Evolutionary conservation across 345 rosid genomes (phyloP), one percentile per base, ranked within the genome.

Genomic region (Raphanus raphanistrum): DNA sequence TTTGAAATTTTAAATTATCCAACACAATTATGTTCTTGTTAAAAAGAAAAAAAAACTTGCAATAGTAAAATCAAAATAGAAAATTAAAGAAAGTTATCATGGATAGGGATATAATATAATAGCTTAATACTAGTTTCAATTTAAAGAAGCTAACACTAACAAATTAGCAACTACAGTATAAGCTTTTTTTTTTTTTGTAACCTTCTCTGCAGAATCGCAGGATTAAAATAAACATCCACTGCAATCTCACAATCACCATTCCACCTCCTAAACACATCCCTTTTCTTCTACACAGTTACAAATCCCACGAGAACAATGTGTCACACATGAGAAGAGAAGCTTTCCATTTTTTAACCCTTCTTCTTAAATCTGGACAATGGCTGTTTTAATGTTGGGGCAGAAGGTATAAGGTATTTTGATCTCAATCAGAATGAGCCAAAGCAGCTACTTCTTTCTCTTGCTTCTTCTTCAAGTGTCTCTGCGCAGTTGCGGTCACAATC

Each of bases 401-500:
- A 35, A 27, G 8, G 29, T 1, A 55, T 2, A 25, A 3, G 16
- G 11, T 29, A 12, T 26, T 4, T 43, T 10, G 8, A 79, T 86
- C 86, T 86, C 86, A 85, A 74, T 73, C 81, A 36, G 85, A 82
- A 72, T 83, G 75, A 33, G 76, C 72, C 79, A 80, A 41, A 59
- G 72, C 82, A 0, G 86, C 87, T 2, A 90, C 21, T 82, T 93
- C 87, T 76, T 81, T 84, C n/a, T 91, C 93, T 75, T 91, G 97
- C 86, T 88, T 85, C 60, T 89, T 87, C 80, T 87, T 90, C 76
- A 89, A 86, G 73, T 91, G 87, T 31, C 82, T 76, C 68, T 88
- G 97, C 0, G 97, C 98, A 52, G 98, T 91, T 38, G 93, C 82
- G 41, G 85, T 93, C 84, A 95, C 89, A 38, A 91, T 90, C 88